Evolutionary conservation across 2,329 filamentous ascomycete genomes (phyloP).

Genomic region (Aspergillus sp.): DNA sequence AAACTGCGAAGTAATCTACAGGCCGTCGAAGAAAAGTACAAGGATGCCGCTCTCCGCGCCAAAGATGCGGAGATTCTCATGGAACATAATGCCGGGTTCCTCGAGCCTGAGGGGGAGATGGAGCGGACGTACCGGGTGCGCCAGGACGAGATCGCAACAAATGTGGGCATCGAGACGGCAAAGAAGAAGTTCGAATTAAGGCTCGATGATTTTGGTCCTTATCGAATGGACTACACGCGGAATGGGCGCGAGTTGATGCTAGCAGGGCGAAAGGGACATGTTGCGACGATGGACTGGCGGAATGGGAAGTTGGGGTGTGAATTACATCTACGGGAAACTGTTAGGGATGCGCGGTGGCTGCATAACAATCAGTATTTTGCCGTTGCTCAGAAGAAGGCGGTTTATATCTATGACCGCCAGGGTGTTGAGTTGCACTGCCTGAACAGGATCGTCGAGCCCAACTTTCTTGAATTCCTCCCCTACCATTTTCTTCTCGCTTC

Average conservation of each 20-base stretch:
- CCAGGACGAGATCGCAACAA: slow-evolving; percentile 77
- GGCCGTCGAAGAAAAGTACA: slow-evolving; percentile 76
- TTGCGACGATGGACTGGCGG: slow-evolving; percentile 96
- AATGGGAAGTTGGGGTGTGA: slow-evolving; percentile 89
- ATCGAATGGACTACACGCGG: slow-evolving; percentile 82
- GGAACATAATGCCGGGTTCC: slow-evolving; percentile 79
- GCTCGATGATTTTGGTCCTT: slow-evolving; percentile 79
- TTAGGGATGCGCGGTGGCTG: slow-evolving; percentile 86
- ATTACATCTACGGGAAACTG: slow-evolving; percentile 83
- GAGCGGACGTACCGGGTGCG: slow-evolving; percentile 91
- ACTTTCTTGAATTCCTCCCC: slow-evolving; percentile 91
- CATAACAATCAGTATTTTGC: slow-evolving; percentile 94
- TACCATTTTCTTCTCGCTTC: slow-evolving; percentile 94
- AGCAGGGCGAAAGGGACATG: slow-evolving; percentile 86
- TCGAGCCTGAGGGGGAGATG: slow-evolving; percentile 84
- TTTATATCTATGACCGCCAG: slow-evolving; percentile 91
- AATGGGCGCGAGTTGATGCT: slow-evolving; percentile 85
- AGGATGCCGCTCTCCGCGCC: slow-evolving; percentile 75
- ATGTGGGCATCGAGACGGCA: slow-evolving; percentile 77
- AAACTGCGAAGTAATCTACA: slow-evolving; percentile 82
- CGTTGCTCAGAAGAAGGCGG: slow-evolving; percentile 92
- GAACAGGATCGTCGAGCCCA: slow-evolving; percentile 85
- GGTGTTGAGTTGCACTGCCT: slow-evolving; percentile 92
- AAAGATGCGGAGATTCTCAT: slow-evolving; percentile 91
- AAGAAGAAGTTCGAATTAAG: slow-evolving; percentile 92